These are phyloP conservation scores for Rhynchospora breviuscula DNA, from an alignment of 176 grass and related monocot species.

Conservation along the genomic window DNA sequence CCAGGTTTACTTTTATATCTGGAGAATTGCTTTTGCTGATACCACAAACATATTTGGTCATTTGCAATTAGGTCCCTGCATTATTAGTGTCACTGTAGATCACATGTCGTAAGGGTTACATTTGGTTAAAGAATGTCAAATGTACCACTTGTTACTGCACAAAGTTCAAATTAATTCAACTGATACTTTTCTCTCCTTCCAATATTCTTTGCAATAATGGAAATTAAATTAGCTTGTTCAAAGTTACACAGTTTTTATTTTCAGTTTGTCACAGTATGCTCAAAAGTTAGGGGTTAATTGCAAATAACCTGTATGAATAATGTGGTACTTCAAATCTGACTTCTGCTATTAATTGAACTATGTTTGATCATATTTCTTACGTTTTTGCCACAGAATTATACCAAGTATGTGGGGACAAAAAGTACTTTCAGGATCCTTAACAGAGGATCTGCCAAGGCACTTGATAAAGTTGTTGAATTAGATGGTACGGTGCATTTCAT, in stretches of 20 bases:
- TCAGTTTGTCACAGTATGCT: not conserved
- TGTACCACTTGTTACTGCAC: not conserved
- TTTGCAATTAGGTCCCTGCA: not conserved
- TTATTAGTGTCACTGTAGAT: not conserved
- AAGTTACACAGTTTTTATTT: not conserved
- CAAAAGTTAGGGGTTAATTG: not conserved
- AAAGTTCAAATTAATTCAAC: not conserved
- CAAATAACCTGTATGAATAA: not conserved
- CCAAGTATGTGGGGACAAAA: slow-evolving; percentile 83
- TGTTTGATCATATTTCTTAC: slow-evolving; percentile 23
- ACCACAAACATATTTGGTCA: not conserved
- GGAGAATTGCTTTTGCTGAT: not conserved
- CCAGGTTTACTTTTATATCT: slow-evolving; percentile 42
- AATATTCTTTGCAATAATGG: not conserved
- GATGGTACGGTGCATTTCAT: slow-evolving; percentile 49
- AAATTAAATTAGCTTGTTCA: not conserved
- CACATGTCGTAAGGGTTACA: not conserved
- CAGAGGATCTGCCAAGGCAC: slow-evolving; percentile 95
- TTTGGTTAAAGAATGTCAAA: slow-evolving; percentile 3
- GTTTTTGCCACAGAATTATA: slow-evolving; percentile 65
- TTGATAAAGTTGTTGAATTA: slow-evolving; percentile 96
- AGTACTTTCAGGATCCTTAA: slow-evolving; percentile 98
- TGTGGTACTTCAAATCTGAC: not conserved
- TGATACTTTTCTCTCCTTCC: not conserved
- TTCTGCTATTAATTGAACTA: not conserved